Percentiles rank a stretch among this genome's conserved stretches.
phyloP scores from a whole-genome alignment of 805 yeast genomes.

The Candida manassasensis region DNA sequence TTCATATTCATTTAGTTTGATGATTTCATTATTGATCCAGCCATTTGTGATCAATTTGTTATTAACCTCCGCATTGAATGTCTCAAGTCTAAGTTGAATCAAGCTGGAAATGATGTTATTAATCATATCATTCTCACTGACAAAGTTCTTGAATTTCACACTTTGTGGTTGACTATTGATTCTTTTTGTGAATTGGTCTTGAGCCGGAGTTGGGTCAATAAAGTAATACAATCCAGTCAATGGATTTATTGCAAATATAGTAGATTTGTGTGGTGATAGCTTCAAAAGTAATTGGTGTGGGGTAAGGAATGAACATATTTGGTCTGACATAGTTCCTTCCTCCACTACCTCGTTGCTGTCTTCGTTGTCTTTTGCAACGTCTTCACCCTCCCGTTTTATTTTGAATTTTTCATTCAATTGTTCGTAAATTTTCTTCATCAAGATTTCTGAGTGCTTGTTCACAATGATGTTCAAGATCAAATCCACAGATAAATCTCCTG shows the following conservation, averaged over 20 bases:
- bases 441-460: slow-evolving; percentile 34
- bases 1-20: slow-evolving; percentile 48
- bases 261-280: slow-evolving; percentile 26
- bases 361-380: not conserved
- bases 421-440: slow-evolving; percentile 22
- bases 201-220: slow-evolving; percentile 35
- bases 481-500: slow-evolving; percentile 32
- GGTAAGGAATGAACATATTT: slow-evolving; percentile 14
- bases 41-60: slow-evolving; percentile 59
- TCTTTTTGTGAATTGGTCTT: slow-evolving; percentile 24
- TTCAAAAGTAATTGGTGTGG: slow-evolving; percentile 33
- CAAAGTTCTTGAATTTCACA: slow-evolving; percentile 16
- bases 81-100: slow-evolving; percentile 45
- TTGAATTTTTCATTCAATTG: slow-evolving; percentile 12
- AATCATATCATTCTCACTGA: slow-evolving; percentile 29
- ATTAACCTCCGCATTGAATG: slow-evolving; percentile 46
- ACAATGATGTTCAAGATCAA: slow-evolving; percentile 30
- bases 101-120: slow-evolving; percentile 29
- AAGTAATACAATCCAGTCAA: slow-evolving; percentile 38
- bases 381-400: not conserved
- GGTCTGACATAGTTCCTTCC: slow-evolving; percentile 10
- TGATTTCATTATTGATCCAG: slow-evolving; percentile 60
- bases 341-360: too few species aligned
- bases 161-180: slow-evolving; percentile 24
- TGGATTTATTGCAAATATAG: slow-evolving; percentile 37